Evolutionary conservation across 2,329 filamentous ascomycete genomes (phyloP).

Genomic region (Penicillium sp.): DNA sequence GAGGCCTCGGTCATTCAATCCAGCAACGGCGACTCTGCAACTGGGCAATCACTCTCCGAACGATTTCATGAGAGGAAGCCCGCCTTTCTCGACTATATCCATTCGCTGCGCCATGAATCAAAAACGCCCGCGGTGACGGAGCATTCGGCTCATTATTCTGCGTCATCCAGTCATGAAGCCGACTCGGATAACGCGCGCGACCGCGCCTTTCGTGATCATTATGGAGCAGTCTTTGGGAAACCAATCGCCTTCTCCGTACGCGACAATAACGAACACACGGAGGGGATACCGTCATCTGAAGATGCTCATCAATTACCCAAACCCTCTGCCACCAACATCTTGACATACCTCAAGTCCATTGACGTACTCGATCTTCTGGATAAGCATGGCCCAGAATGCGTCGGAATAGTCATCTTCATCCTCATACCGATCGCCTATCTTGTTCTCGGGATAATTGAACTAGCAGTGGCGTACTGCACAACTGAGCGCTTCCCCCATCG

Average conservation of each 20-base stretch:
- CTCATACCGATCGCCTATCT: constrained; percentile 18
- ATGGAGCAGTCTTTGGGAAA: constrained; percentile 7
- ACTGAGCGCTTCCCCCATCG: constrained; percentile 16
- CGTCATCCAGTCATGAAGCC: background rate
- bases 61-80: background rate
- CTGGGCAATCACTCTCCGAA: background rate
- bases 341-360: constrained; percentile 1
- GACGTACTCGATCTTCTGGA: constrained; percentile 10
- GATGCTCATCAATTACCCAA: background rate
- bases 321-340: background rate
- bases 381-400: constrained; percentile 18
- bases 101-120: background rate
- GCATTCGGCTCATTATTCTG: background rate
- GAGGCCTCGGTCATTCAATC: constrained; percentile 2
- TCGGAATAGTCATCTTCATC: constrained; percentile 17
- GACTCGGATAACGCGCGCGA: background rate
- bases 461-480: constrained; percentile 6
- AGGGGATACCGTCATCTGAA: background rate
- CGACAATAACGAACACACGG: background rate
- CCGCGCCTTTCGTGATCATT: constrained; percentile 2
- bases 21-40: background rate
- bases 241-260: constrained; percentile 1
- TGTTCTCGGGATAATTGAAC: constrained; percentile 15
- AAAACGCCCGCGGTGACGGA: background rate
- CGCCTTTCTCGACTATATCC: constrained; percentile 7